Base-by-base conservation (phyloP, 2,329 filamentous ascomycete genomes). In the Aspergillus intermedius region DNA sequence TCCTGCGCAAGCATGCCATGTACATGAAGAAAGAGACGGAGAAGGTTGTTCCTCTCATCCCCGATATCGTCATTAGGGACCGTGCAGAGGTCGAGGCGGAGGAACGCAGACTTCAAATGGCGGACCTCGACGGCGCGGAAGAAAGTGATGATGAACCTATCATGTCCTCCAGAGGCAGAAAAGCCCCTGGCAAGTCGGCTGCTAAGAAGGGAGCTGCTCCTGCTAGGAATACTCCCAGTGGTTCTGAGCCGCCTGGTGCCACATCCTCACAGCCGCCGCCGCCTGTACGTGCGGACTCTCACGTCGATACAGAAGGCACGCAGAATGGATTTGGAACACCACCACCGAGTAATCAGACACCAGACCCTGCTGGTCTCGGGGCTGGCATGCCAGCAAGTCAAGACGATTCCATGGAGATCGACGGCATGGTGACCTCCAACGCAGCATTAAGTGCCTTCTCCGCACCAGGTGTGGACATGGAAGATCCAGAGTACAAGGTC, bases 21-120 rank as follows among this genome's bases (percentile, higher is more conserved):
- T 88, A 90, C 55, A 97, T 98, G 93, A 84, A 90, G 57, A 97
- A 93, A 66, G 91, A 97, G 71, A 95, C 93, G 1, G 91, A 97
- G 71, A 97, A 96, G 69, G 80, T 98, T 39, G 91, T 95, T 12
- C 91, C 91, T 5, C 74, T 97, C 37, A 98, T 98, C 53, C 93
- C 93, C 0, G 93, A 98, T 56, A 86, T 98, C 56, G 80, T 84
- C 21, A 89, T 98, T 54, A 81, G 90, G 55, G 88, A 95, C 55
- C 86, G 93, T 53, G 93, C 91, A 15, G 93, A 97, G 65, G 90
- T 97, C 5, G 93, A 98, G 70, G 87, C 87, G 13, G 88, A 93
- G 58, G 76, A 80, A 68, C 82, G 91, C 47, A 80, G 90, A 53
- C 86, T 93, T 65, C 88, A 94, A 60, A 88, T 80, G 52, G 77